Percentiles rank a stretch among this genome's conserved stretches.
Conservation (phyloP, 2,329 filamentous ascomycete genomes). For the Monilinia vaccinii-corymbosi region DNA sequence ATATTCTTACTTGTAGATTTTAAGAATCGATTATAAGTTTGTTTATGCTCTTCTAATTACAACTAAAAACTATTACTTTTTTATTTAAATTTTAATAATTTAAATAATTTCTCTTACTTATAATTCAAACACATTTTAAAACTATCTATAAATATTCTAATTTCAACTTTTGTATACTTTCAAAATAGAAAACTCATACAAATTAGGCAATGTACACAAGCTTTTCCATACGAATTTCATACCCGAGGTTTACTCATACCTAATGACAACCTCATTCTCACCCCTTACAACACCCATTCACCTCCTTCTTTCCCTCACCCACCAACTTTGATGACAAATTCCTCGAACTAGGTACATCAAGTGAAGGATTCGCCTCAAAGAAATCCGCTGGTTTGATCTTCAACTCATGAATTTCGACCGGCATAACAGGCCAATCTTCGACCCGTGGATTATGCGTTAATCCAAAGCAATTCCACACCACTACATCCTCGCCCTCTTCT, state of each 20-base stretch:
- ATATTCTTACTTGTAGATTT: no score
- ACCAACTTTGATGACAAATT: background rate
- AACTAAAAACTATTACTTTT: no score
- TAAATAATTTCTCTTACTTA: no score
- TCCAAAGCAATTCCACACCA: slow-evolving; percentile 89
- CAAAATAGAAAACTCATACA: no score
- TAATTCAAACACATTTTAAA: no score
- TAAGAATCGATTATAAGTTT: no score
- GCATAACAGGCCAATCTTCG: slow-evolving; percentile 86
- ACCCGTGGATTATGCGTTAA: slow-evolving; percentile 81
- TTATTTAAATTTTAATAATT: no score
- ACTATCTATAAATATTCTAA: no score
- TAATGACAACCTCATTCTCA: background rate
- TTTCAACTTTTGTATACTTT: no score
- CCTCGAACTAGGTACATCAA: slow-evolving; percentile 33
- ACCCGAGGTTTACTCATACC: no score
- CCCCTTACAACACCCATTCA: background rate
- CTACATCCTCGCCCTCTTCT: slow-evolving; percentile 69
- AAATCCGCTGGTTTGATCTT: slow-evolving; percentile 41
- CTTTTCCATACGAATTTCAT: background rate
- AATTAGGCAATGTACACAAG: no score
- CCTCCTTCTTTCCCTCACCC: background rate
- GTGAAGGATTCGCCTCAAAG: slow-evolving; percentile 39
- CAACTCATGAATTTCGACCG: slow-evolving; percentile 66
- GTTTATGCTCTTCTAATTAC: no score